These are phyloP conservation scores for Talaromyces stipitatus DNA, from an alignment of 495 filamentous ascomycete species.

Conservation along the genomic window DNA sequence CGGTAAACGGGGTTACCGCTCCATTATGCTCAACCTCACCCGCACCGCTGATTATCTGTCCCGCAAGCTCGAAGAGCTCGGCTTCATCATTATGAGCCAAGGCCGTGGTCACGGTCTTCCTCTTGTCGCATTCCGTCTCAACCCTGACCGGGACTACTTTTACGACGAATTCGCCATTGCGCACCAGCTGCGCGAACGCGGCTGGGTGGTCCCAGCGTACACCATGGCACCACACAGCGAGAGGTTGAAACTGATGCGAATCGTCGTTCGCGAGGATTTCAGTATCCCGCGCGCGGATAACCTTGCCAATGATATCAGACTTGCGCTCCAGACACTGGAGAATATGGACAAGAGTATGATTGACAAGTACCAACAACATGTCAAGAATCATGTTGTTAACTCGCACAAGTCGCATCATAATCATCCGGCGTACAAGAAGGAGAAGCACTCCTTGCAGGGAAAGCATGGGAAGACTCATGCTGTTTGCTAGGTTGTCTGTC, in stretches of 20 bases:
- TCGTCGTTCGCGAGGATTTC: slow-evolving; percentile 88
- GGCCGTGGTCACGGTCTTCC: slow-evolving; percentile 66
- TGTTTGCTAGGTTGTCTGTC: slow-evolving; percentile 50
- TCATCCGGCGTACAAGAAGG: slow-evolving; percentile 61
- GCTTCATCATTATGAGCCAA: slow-evolving; percentile 81
- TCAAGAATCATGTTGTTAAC: slow-evolving; percentile 47
- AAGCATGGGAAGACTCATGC: slow-evolving; percentile 84
- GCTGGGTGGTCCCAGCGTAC: slow-evolving; percentile 90
- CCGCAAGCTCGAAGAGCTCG: slow-evolving; percentile 56
- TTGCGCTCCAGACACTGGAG: slow-evolving; percentile 58
- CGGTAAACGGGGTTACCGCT: slow-evolving; percentile 77
- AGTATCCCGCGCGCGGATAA: slow-evolving; percentile 65
- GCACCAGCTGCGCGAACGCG: slow-evolving; percentile 71
- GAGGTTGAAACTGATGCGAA: slow-evolving; percentile 73
- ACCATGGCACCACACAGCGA: slow-evolving; percentile 85
- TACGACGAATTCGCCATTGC: slow-evolving; percentile 81
- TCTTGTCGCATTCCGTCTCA: slow-evolving; percentile 75
- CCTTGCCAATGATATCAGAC: slow-evolving; percentile 64
- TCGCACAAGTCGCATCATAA: slow-evolving; percentile 50
- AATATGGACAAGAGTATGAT: slow-evolving; percentile 65
- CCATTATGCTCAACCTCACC: slow-evolving; percentile 83
- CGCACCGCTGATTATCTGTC: slow-evolving; percentile 76
- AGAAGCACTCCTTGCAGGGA: slow-evolving; percentile 79
- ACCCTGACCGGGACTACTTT: slow-evolving; percentile 46
- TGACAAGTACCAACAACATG: slow-evolving; percentile 52